phyloP scores from a whole-genome alignment of 495 filamentous ascomycete species.

The Lepidopterella palustris region DNA sequence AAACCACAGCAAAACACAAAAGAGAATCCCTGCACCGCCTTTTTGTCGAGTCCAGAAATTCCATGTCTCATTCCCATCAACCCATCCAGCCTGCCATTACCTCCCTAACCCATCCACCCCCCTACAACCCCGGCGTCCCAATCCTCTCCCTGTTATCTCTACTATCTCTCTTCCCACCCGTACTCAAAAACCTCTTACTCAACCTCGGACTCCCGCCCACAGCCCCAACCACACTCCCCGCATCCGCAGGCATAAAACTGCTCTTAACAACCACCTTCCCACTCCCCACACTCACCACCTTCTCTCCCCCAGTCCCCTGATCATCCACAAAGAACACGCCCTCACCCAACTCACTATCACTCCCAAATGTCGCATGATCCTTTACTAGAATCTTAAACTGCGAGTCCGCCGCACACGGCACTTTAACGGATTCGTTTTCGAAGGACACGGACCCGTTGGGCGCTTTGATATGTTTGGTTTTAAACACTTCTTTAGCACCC shows the following conservation, averaged over 20 bases:
- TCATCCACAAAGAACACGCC: conserved; percentile 85
- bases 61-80: too few relatives aligned
- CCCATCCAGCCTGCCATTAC: too few relatives aligned
- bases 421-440: conserved; percentile 63
- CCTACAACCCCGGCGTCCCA: background rate
- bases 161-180: conserved; percentile 4
- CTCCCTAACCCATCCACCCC: too few relatives aligned
- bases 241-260: conserved; percentile 37
- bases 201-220: conserved; percentile 12
- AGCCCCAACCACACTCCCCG: conserved; percentile 1
- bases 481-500: conserved; percentile 69
- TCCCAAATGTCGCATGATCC: conserved; percentile 73
- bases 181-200: conserved; percentile 17
- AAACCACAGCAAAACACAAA: too few relatives aligned
- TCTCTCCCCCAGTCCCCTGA: conserved; percentile 64
- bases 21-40: too few relatives aligned
- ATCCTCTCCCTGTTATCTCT: background rate
- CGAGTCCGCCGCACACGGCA: conserved; percentile 71
- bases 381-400: conserved; percentile 81
- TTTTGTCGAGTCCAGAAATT: too few relatives aligned
- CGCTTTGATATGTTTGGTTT: conserved; percentile 73
- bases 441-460: conserved; percentile 46
- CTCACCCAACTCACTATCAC: conserved; percentile 76
- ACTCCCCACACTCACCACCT: conserved; percentile 60
- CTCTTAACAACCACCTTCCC: conserved; percentile 64